Evolutionary conservation across 208 protist species (phyloP).

Genomic region (Acanthamoeba healyi): DNA sequence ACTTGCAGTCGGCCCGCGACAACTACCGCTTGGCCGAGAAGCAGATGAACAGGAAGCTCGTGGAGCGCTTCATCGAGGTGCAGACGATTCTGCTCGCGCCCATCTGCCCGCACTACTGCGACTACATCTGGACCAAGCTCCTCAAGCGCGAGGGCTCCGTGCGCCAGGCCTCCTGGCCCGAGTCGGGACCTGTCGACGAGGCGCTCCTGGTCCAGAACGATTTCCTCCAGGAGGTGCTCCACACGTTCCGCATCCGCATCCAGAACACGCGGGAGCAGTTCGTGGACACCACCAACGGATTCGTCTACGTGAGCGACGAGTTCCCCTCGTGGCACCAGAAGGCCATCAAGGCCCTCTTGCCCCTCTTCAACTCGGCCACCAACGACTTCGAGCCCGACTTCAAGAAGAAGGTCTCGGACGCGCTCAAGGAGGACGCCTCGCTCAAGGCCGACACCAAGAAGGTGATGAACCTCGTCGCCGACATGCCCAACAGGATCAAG

Average conservation of each 20-base stretch:
- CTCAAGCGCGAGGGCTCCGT: constrained; percentile 84
- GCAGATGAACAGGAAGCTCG: constrained; percentile 90
- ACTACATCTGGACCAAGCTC: constrained; percentile 96
- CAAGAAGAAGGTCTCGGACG: constrained; percentile 90
- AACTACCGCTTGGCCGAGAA: constrained; percentile 94
- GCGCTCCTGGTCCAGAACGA: constrained; percentile 89
- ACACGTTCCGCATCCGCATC: constrained; percentile 90
- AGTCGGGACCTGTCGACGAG: constrained; percentile 91
- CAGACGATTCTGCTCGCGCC: constrained; percentile 96
- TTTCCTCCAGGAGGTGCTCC: constrained; percentile 92
- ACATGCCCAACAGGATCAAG: constrained; percentile 59
- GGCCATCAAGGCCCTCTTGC: constrained; percentile 89
- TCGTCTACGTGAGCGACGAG: constrained; percentile 90
- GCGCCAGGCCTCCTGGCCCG: constrained; percentile 79
- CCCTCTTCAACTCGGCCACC: constrained; percentile 23
- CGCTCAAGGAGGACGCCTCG: constrained; percentile 87
- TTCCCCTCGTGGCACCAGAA: constrained; percentile 92
- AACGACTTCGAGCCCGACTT: constrained; percentile 70
- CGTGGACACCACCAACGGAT: constrained; percentile 88
- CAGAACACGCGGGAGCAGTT: constrained; percentile 86
- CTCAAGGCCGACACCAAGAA: constrained; percentile 92
- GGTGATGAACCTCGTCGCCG: constrained; percentile 93
- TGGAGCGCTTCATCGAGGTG: constrained; percentile 94
- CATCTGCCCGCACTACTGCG: constrained; percentile 97
- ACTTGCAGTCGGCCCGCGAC: constrained; percentile 95